Percentiles rank a stretch among this genome's conserved stretches.
Conservation (phyloP, 2,329 filamentous ascomycete species). For the Fusarium tuaranense region DNA sequence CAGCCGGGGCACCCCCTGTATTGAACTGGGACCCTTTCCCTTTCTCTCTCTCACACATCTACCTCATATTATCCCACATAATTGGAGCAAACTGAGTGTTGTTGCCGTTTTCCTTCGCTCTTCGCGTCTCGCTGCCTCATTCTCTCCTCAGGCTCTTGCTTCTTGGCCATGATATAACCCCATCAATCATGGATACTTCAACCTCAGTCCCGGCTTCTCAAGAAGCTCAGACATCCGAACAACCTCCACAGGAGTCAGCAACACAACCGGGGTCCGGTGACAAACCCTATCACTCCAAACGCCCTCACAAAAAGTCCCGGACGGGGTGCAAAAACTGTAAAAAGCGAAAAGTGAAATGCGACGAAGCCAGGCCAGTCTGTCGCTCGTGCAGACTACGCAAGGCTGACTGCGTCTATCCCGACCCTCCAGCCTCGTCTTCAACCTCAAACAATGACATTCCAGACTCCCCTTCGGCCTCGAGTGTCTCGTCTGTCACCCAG, state of each 20-base stretch:
- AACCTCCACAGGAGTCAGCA: constrained; percentile 23
- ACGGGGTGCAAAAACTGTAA: constrained; percentile 67
- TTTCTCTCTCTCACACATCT: neutral
- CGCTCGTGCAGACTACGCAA: constrained; percentile 61
- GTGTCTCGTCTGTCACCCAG: neutral
- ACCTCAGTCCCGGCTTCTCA: neutral
- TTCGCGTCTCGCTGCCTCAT: neutral
- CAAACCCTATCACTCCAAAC: constrained; percentile 56
- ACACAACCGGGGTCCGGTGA: constrained; percentile 13
- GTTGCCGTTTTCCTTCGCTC: neutral
- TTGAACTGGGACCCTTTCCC: neutral
- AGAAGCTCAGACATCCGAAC: constrained; percentile 7
- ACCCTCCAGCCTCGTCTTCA: constrained; percentile 17
- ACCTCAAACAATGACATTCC: neutral
- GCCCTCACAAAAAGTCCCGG: constrained; percentile 67
- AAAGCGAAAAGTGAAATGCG: constrained; percentile 57
- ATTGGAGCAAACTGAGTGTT: neutral
- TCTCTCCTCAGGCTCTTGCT: neutral
- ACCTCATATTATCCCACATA: neutral
- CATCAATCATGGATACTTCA: constrained; percentile 21
- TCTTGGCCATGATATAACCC: neutral
- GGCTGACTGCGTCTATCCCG: constrained; percentile 61
- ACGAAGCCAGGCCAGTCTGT: constrained; percentile 63
- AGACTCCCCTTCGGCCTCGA: constrained; percentile 8
- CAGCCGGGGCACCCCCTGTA: constrained; percentile 9